Conservation (phyloP, 192 early-diverging fungal genomes). For the Coemansia sp. region DNA sequence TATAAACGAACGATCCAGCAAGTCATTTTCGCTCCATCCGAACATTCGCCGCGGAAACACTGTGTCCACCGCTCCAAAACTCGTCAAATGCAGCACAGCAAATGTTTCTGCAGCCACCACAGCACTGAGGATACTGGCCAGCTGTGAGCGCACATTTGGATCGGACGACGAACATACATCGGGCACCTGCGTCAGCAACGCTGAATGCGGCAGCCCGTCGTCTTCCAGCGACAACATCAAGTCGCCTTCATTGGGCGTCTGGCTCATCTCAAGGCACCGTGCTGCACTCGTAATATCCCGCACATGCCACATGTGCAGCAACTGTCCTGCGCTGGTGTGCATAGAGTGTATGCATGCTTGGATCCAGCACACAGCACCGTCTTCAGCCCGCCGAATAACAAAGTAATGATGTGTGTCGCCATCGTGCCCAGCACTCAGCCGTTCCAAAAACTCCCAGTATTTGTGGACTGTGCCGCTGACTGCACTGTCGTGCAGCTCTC, state of each 20-base stretch:
- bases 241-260: constrained; percentile 11
- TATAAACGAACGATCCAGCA: constrained; percentile 47
- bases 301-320: constrained; percentile 37
- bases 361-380: constrained; percentile 38
- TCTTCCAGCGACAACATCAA: constrained; percentile 43
- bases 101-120: constrained; percentile 30
- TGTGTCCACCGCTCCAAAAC: constrained; percentile 46
- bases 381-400: constrained; percentile 38
- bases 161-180: constrained; percentile 11
- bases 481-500: constrained; percentile 22
- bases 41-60: constrained; percentile 49
- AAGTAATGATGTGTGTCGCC: constrained; percentile 33
- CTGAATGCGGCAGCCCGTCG: constrained; percentile 45
- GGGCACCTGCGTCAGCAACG: constrained; percentile 33
- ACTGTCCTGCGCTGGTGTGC: constrained; percentile 12
- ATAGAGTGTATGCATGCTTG: constrained; percentile 37
- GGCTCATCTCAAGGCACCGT: constrained; percentile 38
- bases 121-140: constrained; percentile 21
- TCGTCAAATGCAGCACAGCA: constrained; percentile 41
- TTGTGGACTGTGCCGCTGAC: constrained; percentile 15
- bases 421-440: constrained; percentile 9
- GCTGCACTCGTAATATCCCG: constrained; percentile 39
- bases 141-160: constrained; percentile 11
- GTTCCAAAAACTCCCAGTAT: constrained; percentile 39
- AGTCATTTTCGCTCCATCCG: constrained; percentile 33